phyloP scores from a whole-genome alignment of 208 protist species.

The Tritrichomonas musculus region DNA sequence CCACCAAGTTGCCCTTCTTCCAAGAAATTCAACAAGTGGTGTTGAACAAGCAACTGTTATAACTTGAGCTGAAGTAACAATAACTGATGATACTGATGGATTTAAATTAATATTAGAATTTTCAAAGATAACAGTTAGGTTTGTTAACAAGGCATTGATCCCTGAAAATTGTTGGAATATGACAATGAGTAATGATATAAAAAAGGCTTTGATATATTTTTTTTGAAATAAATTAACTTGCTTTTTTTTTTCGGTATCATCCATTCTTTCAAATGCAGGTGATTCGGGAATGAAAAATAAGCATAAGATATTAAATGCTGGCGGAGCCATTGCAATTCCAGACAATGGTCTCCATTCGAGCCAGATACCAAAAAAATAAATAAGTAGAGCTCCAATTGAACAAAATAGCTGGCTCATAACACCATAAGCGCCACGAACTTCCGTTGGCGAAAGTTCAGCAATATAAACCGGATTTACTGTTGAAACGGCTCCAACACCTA shows the following conservation, averaged over 20 bases:
- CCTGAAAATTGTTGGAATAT: slow-evolving; percentile 7
- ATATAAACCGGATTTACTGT: not conserved
- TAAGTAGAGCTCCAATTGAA: not conserved
- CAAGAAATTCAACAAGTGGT: not conserved
- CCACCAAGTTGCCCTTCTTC: not conserved
- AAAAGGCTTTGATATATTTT: not conserved
- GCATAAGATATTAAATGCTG: not conserved
- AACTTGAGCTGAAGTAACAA: not conserved
- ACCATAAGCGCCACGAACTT: not conserved
- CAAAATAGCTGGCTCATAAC: not conserved
- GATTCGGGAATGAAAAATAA: not conserved
- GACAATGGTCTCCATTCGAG: not conserved
- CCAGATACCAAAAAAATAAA: not conserved
- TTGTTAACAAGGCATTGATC: not conserved
- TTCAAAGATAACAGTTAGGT: not conserved
- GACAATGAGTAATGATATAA: not conserved
- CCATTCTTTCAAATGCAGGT: not conserved
- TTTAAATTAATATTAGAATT: not conserved
- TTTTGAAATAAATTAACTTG: not conserved
- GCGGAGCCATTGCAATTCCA: not conserved
- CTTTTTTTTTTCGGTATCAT: not conserved
- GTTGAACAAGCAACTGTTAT: not conserved
- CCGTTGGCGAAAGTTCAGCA: not conserved
- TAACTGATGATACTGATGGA: not conserved
- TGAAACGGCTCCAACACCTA: not conserved